These are phyloP conservation scores for Podaxis mareebaensis DNA, from an alignment of 768 basidiomycete genomes.

Conservation along the genomic window DNA sequence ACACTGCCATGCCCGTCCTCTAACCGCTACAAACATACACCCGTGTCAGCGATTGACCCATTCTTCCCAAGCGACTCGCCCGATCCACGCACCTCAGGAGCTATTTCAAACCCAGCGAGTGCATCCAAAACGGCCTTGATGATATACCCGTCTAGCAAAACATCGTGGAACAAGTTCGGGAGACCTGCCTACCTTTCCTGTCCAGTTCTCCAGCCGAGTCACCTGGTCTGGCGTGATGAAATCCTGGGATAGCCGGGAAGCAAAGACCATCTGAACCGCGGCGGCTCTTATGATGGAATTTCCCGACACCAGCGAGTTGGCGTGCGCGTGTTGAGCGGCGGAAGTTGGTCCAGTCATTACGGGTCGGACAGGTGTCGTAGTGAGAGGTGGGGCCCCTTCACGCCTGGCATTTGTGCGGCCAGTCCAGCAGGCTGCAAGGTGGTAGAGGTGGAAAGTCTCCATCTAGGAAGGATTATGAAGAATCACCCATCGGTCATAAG, in stretches of 20 bases:
- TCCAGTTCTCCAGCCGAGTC: conserved; percentile 58
- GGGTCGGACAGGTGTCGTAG: conserved; percentile 44
- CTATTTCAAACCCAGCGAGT: conserved; percentile 46
- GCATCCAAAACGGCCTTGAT: conserved; percentile 57
- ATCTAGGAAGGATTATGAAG: conserved; percentile 47
- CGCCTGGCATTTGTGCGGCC: conserved; percentile 28
- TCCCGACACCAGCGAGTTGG: conserved; percentile 19
- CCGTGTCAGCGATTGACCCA: conserved; percentile 20
- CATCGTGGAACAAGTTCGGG: conserved; percentile 10
- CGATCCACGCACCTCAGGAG: conserved; percentile 46
- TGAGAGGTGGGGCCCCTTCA: conserved; percentile 40
- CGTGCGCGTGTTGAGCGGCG: conserved; percentile 24
- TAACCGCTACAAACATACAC: conserved; percentile 38
- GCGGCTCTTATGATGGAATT: conserved; percentile 64
- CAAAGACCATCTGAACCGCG: conserved; percentile 80
- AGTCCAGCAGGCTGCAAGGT: conserved; percentile 74
- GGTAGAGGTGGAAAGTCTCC: conserved; percentile 83
- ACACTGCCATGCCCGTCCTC: conserved; percentile 58
- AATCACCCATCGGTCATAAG: conserved; percentile 5
- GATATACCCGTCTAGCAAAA: conserved; percentile 4
- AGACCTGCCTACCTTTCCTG: conserved; percentile 40
- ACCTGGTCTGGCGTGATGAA: conserved; percentile 77
- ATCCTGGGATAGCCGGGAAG: conserved; percentile 66
- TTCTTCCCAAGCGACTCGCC: conserved; percentile 14
- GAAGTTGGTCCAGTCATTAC: conserved; percentile 30